Base-by-base conservation (phyloP, 371 early-diverging fungal genomes). In the Syncephalis fuscata region DNA sequence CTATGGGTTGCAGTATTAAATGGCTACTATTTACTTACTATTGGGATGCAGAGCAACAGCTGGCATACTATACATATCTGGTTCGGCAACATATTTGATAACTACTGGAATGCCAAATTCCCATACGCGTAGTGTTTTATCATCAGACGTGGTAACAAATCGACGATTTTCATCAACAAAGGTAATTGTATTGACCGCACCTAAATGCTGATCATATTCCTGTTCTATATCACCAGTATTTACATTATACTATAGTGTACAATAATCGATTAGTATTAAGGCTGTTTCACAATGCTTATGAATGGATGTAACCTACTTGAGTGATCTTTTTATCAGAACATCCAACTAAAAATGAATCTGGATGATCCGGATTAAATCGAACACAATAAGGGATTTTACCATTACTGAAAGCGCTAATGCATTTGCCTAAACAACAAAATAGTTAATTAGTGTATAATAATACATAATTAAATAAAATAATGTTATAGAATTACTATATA, bases 31-130 rank as follows among this genome's bases (percentile, higher is more conserved):
- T 16, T 38, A 73, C 78, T 68, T 74, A 82, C 88, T 73, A 58
- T 76, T 84, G 14, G 90, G 94, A 54, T 85, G 83, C 39, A 85
- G 53, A 2, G 92, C 76, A 8, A 89, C 92, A 5, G 88, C 78
- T 14, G 94, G 92, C 77, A 95, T 90, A 17, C 85, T 81, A 57
- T 93, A 89, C 93, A 98, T 93, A 49, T 79, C 76, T 2, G 94
- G 89, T 48, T 98, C 96, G 10, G 94, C 92, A 56, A 93, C 78
- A 53, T 90, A 87, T 67, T 92, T 92, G 70, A 98, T 90, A 36
- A 89, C 91, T 8, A 95, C 91, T 2, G 96, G 96, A 50, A 94
- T 92, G 56, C 85, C 94, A 57, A 72, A 89, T 68, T 98, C 98
- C 96, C 96, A 98, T 26, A 84, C 92, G 46, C 96, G 74, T 62